These are phyloP conservation scores for Ogataea glucozyma DNA, from an alignment of 805 yeast genomes.

Conservation along the genomic window DNA sequence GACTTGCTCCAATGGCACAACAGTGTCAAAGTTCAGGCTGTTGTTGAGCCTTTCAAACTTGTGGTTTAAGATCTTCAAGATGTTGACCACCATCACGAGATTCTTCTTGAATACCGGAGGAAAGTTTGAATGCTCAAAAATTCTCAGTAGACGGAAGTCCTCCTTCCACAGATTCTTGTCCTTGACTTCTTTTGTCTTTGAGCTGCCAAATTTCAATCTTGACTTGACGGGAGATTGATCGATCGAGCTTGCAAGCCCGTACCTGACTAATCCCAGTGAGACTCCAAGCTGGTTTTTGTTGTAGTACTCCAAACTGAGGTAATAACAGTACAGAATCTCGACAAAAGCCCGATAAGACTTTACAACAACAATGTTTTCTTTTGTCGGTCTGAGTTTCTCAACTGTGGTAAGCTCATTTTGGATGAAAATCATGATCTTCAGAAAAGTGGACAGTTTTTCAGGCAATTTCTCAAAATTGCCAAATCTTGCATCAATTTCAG, in stretches of 20 bases:
- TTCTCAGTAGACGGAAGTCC: constrained; percentile 18
- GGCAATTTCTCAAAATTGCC: constrained; percentile 32
- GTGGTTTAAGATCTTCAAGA: constrained; percentile 24
- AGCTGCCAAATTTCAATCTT: constrained; percentile 23
- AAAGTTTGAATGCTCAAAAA: constrained; percentile 13
- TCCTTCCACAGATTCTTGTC: constrained; percentile 25
- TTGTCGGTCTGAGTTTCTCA: constrained; percentile 7
- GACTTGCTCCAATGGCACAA: constrained; percentile 18
- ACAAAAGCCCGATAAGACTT: constrained; percentile 13
- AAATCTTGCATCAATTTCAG: constrained; percentile 22
- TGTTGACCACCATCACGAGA: constrained; percentile 16
- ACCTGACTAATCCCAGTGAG: constrained; percentile 29
- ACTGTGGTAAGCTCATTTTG: constrained; percentile 24
- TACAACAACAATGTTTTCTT: not conserved
- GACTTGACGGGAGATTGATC: constrained; percentile 30
- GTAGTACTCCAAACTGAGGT: constrained; percentile 28
- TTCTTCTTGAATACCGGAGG: constrained; percentile 24
- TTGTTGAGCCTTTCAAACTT: constrained; percentile 29
- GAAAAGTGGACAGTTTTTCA: constrained; percentile 19
- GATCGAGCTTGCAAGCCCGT: constrained; percentile 26
- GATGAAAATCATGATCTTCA: constrained; percentile 26
- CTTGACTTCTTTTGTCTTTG: constrained; percentile 15
- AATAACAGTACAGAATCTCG: constrained; percentile 29
- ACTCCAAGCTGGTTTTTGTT: constrained; percentile 27
- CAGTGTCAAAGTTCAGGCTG: constrained; percentile 23